A percentile compares a stretch with the other conserved stretches of the same genome.
These are phyloP conservation scores for Entophlyctis luteolus DNA, from an alignment of 192 early-diverging fungal species.

Conservation along the genomic window DNA sequence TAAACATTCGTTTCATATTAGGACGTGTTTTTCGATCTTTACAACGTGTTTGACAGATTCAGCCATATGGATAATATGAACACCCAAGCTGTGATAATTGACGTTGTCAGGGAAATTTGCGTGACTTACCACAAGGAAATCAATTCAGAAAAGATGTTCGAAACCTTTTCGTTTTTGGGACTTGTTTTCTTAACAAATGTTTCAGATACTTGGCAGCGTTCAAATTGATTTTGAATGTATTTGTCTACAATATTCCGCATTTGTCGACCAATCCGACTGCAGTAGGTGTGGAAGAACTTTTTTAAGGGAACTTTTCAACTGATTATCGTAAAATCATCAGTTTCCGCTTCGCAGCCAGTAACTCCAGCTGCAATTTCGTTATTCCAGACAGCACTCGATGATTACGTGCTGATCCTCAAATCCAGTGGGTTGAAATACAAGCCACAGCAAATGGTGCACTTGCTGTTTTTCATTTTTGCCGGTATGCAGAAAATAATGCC, in stretches of 20 bases:
- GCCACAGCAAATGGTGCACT: conserved; percentile 14
- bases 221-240: conserved; percentile 36
- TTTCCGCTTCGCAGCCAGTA: conserved; percentile 24
- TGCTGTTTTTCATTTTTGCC: conserved; percentile 30
- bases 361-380: conserved; percentile 19
- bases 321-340: not conserved
- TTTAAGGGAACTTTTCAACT: not conserved
- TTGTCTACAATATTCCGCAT: conserved; percentile 34
- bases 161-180: not conserved
- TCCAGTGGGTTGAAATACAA: conserved; percentile 17
- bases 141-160: conserved; percentile 3
- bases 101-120: conserved; percentile 31
- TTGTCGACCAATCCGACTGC: conserved; percentile 37
- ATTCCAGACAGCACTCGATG: conserved; percentile 25
- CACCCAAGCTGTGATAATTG: conserved; percentile 55
- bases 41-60: conserved; percentile 67
- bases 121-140: not conserved
- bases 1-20: conserved; percentile 31
- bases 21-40: conserved; percentile 64
- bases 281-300: conserved; percentile 12
- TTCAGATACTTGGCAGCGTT: conserved; percentile 9
- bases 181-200: not conserved
- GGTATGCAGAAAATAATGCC: conserved; percentile 6
- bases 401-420: conserved; percentile 14
- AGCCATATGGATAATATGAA: conserved; percentile 64